These are phyloP conservation scores for Perkinsus marinus DNA, from an alignment of 169 alveolate genomes.

Conservation along the genomic window DNA sequence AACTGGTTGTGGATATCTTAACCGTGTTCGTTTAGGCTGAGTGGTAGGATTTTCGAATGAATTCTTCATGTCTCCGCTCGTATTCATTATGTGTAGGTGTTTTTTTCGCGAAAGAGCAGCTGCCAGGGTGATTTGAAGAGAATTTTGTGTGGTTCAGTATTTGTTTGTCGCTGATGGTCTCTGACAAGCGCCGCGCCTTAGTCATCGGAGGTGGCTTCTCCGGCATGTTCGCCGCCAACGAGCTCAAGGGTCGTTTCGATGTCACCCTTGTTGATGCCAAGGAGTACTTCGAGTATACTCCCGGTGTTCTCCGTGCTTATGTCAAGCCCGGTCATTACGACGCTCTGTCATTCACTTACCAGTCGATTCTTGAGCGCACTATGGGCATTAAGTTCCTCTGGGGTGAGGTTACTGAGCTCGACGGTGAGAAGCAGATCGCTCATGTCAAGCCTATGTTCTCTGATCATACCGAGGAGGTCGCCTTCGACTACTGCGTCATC, in stretches of 20 bases:
- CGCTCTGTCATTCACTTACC: slow-evolving; percentile 20
- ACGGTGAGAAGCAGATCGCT: not conserved
- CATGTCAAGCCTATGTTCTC: not conserved
- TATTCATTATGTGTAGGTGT: too few relatives aligned
- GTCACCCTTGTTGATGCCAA: slow-evolving; percentile 14
- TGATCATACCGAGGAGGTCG: slow-evolving; percentile 10
- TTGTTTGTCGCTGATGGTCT: not conserved
- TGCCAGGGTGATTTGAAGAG: not conserved
- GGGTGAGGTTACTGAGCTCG: slow-evolving; percentile 19
- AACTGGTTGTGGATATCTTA: too few relatives aligned
- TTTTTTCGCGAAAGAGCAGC: not conserved
- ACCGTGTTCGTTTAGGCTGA: too few relatives aligned
- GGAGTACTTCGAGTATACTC: slow-evolving; percentile 13
- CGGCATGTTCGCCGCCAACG: slow-evolving; percentile 17
- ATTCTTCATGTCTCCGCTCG: too few relatives aligned
- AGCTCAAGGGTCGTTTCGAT: slow-evolving; percentile 10
- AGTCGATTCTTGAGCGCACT: slow-evolving; percentile 19
- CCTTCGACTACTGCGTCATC: slow-evolving; percentile 30
- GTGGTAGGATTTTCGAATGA: too few relatives aligned
- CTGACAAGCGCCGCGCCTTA: not conserved
- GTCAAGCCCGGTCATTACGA: slow-evolving; percentile 26
- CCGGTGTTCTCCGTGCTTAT: slow-evolving; percentile 24
- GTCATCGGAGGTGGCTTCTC: slow-evolving; percentile 15
- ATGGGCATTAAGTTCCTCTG: slow-evolving; percentile 27
- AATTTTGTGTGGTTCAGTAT: not conserved